phyloP scores from a whole-genome alignment of 2,329 filamentous ascomycete species.

The Epichloe scottii region DNA sequence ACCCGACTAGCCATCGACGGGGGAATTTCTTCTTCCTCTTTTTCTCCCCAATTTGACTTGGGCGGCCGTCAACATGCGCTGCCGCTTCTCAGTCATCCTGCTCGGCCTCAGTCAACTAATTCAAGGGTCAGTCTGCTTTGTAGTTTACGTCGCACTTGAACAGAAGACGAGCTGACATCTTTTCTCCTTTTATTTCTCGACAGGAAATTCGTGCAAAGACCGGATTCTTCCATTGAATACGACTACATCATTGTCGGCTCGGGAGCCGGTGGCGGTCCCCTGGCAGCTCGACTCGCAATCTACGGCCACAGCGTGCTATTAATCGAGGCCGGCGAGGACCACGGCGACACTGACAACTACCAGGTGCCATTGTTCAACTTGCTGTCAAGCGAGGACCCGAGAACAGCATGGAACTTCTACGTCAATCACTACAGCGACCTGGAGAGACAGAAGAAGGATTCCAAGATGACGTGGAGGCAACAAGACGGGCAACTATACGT shows the following conservation, averaged over 20 bases:
- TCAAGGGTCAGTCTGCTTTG: background rate
- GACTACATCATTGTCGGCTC: constrained; percentile 33
- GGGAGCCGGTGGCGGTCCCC: constrained; percentile 46
- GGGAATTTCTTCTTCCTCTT: too few relatives aligned
- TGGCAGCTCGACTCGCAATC: constrained; percentile 24
- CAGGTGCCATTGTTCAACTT: constrained; percentile 13
- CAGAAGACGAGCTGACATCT: too few relatives aligned
- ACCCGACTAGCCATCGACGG: too few relatives aligned
- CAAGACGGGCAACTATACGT: constrained; percentile 37
- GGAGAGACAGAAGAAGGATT: constrained; percentile 35
- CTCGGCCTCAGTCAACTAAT: background rate
- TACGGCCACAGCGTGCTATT: constrained; percentile 40
- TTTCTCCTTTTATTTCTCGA: too few relatives aligned
- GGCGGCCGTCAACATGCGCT: too few relatives aligned
- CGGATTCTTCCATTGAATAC: too few relatives aligned
- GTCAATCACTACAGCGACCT: constrained; percentile 48
- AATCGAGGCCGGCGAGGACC: constrained; percentile 49
- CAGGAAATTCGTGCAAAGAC: too few relatives aligned
- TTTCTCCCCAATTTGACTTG: too few relatives aligned
- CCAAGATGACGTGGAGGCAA: constrained; percentile 45
- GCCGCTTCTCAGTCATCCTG: background rate
- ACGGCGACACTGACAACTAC: constrained; percentile 33
- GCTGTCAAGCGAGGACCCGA: background rate
- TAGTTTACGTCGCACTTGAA: too few relatives aligned
- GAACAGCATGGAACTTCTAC: constrained; percentile 44